Conservation (phyloP, 2,329 filamentous ascomycete genomes). For the Albophoma yamanashiensis region DNA sequence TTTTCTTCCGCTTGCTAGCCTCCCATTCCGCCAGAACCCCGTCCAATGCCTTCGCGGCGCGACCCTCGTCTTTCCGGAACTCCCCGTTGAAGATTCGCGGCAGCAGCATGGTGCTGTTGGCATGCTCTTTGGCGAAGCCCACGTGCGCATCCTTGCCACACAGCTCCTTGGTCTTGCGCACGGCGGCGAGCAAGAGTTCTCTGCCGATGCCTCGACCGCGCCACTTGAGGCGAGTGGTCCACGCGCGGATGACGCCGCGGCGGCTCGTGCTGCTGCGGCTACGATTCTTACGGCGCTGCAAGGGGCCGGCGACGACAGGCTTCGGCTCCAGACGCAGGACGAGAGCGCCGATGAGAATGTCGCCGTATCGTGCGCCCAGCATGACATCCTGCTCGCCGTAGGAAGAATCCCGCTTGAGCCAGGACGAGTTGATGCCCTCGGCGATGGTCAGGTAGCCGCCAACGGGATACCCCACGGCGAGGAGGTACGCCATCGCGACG, state of each 20-base stretch:
- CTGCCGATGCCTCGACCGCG: slow-evolving; percentile 61
- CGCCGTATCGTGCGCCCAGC: slow-evolving; percentile 57
- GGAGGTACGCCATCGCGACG: slow-evolving; percentile 51
- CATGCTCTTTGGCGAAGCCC: slow-evolving; percentile 67
- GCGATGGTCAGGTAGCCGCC: slow-evolving; percentile 53
- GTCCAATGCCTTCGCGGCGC: slow-evolving; percentile 43
- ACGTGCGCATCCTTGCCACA: slow-evolving; percentile 58
- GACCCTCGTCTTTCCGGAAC: slow-evolving; percentile 48
- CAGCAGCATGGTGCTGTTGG: slow-evolving; percentile 57
- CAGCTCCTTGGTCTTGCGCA: slow-evolving; percentile 54
- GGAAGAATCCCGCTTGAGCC: slow-evolving; percentile 33
- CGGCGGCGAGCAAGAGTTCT: slow-evolving; percentile 63
- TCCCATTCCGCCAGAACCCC: slow-evolving; percentile 40
- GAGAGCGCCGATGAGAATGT: slow-evolving; percentile 59
- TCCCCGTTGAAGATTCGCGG: slow-evolving; percentile 50
- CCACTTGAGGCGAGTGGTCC: slow-evolving; percentile 65
- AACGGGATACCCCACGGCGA: slow-evolving; percentile 49
- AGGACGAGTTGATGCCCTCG: slow-evolving; percentile 49
- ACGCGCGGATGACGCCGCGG: slow-evolving; percentile 62
- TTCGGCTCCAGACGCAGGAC: slow-evolving; percentile 53
- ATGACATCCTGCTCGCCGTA: slow-evolving; percentile 42
- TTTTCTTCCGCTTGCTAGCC: slow-evolving; percentile 34
- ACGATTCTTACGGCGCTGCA: slow-evolving; percentile 21
- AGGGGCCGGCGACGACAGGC: slow-evolving; percentile 7
- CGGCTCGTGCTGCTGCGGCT: slow-evolving; percentile 26